Conservation (phyloP, 2,329 filamentous ascomycete genomes). For the Ceratocystis papillata region DNA sequence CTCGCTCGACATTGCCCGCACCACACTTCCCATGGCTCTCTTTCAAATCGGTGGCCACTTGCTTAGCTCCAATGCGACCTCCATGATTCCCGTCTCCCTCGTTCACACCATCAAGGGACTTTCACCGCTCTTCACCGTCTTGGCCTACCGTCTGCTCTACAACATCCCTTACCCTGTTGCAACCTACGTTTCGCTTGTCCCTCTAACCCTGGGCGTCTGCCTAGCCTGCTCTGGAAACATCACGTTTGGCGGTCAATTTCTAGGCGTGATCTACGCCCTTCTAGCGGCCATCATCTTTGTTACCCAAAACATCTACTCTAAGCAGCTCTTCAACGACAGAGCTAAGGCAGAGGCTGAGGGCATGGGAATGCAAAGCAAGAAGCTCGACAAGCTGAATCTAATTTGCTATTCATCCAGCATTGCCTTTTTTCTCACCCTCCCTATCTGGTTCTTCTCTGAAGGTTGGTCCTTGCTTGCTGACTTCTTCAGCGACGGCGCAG, state of each 20-base stretch:
- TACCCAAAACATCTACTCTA: slow-evolving; percentile 96
- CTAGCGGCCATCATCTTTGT: slow-evolving; percentile 90
- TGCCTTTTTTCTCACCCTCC: slow-evolving; percentile 76
- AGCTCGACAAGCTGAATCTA: slow-evolving; percentile 92
- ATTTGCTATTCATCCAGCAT: slow-evolving; percentile 94
- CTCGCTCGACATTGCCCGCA: slow-evolving; percentile 67
- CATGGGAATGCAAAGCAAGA: slow-evolving; percentile 50
- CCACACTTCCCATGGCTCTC: slow-evolving; percentile 78
- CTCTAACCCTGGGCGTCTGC: slow-evolving; percentile 87
- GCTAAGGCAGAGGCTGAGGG: slow-evolving; percentile 71
- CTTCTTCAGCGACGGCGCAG: slow-evolving; percentile 67
- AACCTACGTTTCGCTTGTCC: slow-evolving; percentile 83
- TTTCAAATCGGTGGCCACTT: slow-evolving; percentile 94
- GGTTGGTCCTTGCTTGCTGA: slow-evolving; percentile 67
- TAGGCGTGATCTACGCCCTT: slow-evolving; percentile 83
- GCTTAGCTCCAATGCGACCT: slow-evolving; percentile 83
- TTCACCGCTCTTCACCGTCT: slow-evolving; percentile 86
- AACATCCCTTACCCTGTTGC: slow-evolving; percentile 75
- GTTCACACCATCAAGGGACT: slow-evolving; percentile 98
- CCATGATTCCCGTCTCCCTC: slow-evolving; percentile 88
- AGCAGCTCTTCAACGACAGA: slow-evolving; percentile 92
- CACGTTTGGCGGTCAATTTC: slow-evolving; percentile 68
- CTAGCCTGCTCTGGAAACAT: slow-evolving; percentile 82
- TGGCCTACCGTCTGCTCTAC: slow-evolving; percentile 84
- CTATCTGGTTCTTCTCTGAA: slow-evolving; percentile 90